These are phyloP conservation scores for Daldinia eschscholtzii DNA, from an alignment of 2,329 filamentous ascomycete genomes.

Conservation along the genomic window DNA sequence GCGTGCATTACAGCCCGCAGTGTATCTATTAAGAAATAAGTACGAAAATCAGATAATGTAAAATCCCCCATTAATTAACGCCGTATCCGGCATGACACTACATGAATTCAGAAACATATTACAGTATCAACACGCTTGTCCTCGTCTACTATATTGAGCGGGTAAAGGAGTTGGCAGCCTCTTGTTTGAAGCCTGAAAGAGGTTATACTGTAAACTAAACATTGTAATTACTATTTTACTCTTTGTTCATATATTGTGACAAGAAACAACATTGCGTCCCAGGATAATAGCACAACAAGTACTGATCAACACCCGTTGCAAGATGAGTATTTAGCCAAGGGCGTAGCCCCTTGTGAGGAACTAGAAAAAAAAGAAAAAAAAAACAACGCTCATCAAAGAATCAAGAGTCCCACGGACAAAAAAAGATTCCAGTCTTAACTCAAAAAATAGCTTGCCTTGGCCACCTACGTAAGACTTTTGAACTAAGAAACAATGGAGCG, in stretches of 20 bases:
- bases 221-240: neutral
- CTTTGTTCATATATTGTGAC: neutral
- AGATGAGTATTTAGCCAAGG: neutral
- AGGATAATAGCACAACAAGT: neutral
- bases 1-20: conserved; percentile 22
- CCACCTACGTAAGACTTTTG: neutral
- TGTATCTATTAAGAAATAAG: conserved; percentile 22
- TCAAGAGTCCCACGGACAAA: neutral
- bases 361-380: neutral
- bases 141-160: neutral
- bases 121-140: neutral
- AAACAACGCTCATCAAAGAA: neutral
- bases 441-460: neutral
- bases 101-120: neutral
- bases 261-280: neutral
- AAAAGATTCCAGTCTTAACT: neutral
- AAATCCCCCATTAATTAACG: neutral
- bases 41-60: conserved; percentile 22
- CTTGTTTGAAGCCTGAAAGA: neutral
- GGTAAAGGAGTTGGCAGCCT: neutral
- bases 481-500: neutral
- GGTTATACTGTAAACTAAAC: neutral
- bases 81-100: neutral
- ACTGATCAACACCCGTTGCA: neutral
- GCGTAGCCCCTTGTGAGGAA: neutral